Conservation (phyloP, 1,284 basidiomycete genomes). For the Paramarasmius palmivorus region DNA sequence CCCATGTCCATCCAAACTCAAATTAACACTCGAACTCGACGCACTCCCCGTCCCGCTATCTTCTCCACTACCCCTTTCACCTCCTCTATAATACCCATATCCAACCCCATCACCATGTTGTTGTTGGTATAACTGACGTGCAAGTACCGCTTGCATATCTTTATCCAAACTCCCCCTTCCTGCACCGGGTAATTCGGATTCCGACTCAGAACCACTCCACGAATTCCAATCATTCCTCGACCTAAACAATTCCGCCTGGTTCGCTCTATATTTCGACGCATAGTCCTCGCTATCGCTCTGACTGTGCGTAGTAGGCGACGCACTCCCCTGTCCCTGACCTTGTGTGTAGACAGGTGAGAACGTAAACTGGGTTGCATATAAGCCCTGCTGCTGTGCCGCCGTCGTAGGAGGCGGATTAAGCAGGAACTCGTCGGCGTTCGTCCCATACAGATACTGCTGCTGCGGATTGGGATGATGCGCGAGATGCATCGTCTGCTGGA, state of each 20-base stretch:
- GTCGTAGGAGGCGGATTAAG: constrained; percentile 32
- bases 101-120: too few relatives aligned
- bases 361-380: constrained; percentile 29
- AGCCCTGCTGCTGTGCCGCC: constrained; percentile 27
- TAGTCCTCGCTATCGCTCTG: constrained; percentile 36
- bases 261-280: constrained; percentile 48
- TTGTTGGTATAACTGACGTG: too few relatives aligned
- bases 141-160: too few relatives aligned
- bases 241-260: constrained; percentile 43
- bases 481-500: constrained; percentile 8
- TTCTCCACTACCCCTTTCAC: not conserved
- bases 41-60: constrained; percentile 1
- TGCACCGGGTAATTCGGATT: too few relatives aligned
- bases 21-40: constrained; percentile 6
- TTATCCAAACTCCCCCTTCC: constrained; percentile 1
- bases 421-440: constrained; percentile 38
- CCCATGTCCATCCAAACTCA: not conserved
- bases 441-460: constrained; percentile 14
- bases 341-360: constrained; percentile 36
- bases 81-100: too few relatives aligned
- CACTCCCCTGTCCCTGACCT: too few relatives aligned
- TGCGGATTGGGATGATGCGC: not conserved
- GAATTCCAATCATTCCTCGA: constrained; percentile 12
- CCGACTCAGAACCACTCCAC: too few relatives aligned
- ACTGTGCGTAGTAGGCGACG: too few relatives aligned